Base-by-base conservation (phyloP, 1,284 basidiomycete species). In the Irpex lacteus region DNA sequence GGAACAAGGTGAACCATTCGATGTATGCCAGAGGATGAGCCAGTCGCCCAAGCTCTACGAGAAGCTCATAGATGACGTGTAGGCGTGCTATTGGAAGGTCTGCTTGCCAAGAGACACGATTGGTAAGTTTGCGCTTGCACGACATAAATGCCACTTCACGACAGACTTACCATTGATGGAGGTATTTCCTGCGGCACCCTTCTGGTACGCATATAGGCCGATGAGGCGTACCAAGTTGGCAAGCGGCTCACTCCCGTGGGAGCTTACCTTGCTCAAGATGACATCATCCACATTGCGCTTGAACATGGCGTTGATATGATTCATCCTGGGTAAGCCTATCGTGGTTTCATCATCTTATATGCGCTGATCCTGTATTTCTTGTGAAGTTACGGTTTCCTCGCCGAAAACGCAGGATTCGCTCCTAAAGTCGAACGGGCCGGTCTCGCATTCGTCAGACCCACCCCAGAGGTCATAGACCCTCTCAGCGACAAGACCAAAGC, bases 241-340 rank as follows among this genome's bases (percentile, higher is more conserved):
- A 95, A 94, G 72, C 97, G 97, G 21, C 80, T 98, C 65, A 93
- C 95, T 13, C 98, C 98, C 50, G 97, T 99, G 60, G 96, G 85
- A 36, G 98, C 98, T 21, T 99, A 99, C 79, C 91, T 99, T 67
- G 92, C 95, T 15, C 96, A 98, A 76, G 95, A 98, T 70, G 96
- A 98, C 74, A 99, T 99, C 78, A 94, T 99, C 78, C 84, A 89
- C 67, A 92, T 96, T 71, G 96, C 96, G 36, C 84, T 97, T 60
- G 96, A 99, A 78, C 95, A 98, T 79, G 95, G 94, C 53, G 97
- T 99, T 52, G 96, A 99, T 76, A 98, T 99, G 97, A 99, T 99
- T 75, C 98, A 98, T 79, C 96, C 96, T 15, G 95, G 95, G 92
- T 95, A 73, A 74, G 86, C 71, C 49, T 58, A 65, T 47, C 49